Evolutionary conservation across 306 rosid species (phyloP).

Genomic region (Herpetospermum pedunculosum): DNA sequence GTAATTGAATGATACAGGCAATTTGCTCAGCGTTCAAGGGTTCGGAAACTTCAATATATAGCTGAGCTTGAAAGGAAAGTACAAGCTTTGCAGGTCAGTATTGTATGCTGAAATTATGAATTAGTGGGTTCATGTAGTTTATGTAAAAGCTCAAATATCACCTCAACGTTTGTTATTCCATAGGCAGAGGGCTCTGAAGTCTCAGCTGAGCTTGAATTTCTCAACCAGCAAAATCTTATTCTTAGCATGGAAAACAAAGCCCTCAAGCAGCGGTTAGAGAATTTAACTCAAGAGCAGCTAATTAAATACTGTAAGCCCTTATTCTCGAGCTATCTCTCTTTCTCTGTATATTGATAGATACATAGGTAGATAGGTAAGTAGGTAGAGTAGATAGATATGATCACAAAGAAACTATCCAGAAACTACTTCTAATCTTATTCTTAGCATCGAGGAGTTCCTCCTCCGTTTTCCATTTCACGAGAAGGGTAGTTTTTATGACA

Average conservation of each 20-base stretch:
- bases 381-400: not conserved
- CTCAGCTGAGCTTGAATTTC: slow-evolving; percentile 90
- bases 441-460: too few species aligned
- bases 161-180: slow-evolving; percentile 19
- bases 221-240: slow-evolving; percentile 86
- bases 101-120: slow-evolving; percentile 9
- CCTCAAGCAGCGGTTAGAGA: slow-evolving; percentile 92
- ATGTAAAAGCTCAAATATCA: slow-evolving; percentile 13
- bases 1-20: slow-evolving; percentile 46
- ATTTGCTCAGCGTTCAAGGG: slow-evolving; percentile 98
- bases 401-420: too few species aligned
- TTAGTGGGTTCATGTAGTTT: not conserved
- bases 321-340: not conserved
- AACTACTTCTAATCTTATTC: too few species aligned
- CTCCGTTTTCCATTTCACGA: too few species aligned
- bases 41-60: slow-evolving; percentile 93
- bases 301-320: slow-evolving; percentile 78
- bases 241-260: slow-evolving; percentile 96
- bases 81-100: slow-evolving; percentile 82
- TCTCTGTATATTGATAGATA: not conserved
- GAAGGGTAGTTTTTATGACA: too few species aligned
- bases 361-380: not conserved
- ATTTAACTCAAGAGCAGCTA: slow-evolving; percentile 83
- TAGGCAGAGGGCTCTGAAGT: slow-evolving; percentile 94
- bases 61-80: slow-evolving; percentile 98